Conservation (phyloP, 225 moss, liverwort and hornwort species). For the Polytrichum commune region DNA sequence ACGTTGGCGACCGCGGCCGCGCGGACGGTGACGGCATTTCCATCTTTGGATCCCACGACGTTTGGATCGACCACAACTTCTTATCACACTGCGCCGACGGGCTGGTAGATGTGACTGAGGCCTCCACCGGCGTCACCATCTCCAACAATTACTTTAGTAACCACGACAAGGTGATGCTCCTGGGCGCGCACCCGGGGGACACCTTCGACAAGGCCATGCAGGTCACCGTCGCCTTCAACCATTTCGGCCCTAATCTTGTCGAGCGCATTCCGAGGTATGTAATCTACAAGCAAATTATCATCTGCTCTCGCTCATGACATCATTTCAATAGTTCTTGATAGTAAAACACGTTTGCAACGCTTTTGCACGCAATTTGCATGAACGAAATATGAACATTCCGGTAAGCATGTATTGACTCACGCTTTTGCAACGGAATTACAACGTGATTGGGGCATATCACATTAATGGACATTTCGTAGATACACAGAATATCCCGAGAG, state of each 20-base stretch:
- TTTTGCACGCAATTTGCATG: not conserved
- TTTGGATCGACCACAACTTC: constrained; percentile 60
- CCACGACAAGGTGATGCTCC: constrained; percentile 60
- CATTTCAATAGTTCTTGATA: not conserved
- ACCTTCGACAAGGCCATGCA: constrained; percentile 46
- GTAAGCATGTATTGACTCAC: too few species aligned
- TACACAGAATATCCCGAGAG: too few species aligned
- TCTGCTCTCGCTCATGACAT: not conserved
- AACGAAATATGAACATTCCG: not conserved
- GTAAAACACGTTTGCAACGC: not conserved
- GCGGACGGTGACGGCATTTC: constrained; percentile 50
- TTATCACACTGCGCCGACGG: constrained; percentile 37
- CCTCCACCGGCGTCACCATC: constrained; percentile 38
- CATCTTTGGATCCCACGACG: constrained; percentile 34
- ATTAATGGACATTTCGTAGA: too few species aligned
- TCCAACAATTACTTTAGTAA: constrained; percentile 56
- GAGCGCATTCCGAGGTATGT: constrained; percentile 50
- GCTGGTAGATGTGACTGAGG: constrained; percentile 45
- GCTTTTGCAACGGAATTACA: too few species aligned
- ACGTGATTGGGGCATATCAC: too few species aligned
- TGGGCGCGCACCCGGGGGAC: constrained; percentile 37
- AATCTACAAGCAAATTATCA: too few species aligned
- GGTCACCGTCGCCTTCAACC: constrained; percentile 55
- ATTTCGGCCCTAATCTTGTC: constrained; percentile 45
- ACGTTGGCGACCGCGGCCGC: constrained; percentile 31